phyloP scores from a whole-genome alignment of 1,139 yeast genomes.

The Yamadazyma siamensis region DNA sequence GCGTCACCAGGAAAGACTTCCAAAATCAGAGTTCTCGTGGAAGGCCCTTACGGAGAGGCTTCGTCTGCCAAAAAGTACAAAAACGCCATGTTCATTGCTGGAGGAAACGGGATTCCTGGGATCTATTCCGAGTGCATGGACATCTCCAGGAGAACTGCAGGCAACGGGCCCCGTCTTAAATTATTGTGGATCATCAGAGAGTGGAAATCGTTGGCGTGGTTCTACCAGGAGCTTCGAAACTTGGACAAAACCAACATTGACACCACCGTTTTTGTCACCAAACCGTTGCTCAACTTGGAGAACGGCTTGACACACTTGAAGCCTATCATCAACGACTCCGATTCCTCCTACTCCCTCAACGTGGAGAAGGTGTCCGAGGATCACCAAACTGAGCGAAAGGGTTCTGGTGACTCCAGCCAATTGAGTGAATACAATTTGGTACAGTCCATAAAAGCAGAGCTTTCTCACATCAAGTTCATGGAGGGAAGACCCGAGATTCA shows the following conservation, averaged over 20 bases:
- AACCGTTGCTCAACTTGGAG: constrained; percentile 12
- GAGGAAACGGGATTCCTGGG: constrained; percentile 47
- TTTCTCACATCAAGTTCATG: constrained; percentile 22
- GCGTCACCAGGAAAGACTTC: constrained; percentile 22
- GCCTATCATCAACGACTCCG: constrained; percentile 11
- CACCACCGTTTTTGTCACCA: constrained; percentile 18
- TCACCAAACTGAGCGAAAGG: constrained; percentile 9
- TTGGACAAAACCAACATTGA: constrained; percentile 25
- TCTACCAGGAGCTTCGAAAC: constrained; percentile 38
- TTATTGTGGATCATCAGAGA: constrained; percentile 47
- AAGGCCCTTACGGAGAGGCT: constrained; percentile 38
- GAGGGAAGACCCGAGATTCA: constrained; percentile 31
- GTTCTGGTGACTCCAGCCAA: constrained; percentile 7
- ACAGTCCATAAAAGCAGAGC: constrained; percentile 12
- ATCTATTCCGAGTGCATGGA: constrained; percentile 23
- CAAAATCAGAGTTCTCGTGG: constrained; percentile 28
- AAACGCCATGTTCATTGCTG: constrained; percentile 32
- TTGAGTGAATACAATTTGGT: constrained; percentile 4
- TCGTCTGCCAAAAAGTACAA: constrained; percentile 25
- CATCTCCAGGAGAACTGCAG: constrained; percentile 13
- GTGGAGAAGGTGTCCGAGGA: constrained; percentile 14
- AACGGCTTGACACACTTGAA: constrained; percentile 12
- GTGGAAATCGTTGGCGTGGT: constrained; percentile 41
- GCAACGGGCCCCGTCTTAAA: constrained; percentile 12
- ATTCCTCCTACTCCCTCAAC: constrained; percentile 9